phyloP scores from a whole-genome alignment of 2,329 filamentous ascomycete species.

The Monosporascus sp. region DNA sequence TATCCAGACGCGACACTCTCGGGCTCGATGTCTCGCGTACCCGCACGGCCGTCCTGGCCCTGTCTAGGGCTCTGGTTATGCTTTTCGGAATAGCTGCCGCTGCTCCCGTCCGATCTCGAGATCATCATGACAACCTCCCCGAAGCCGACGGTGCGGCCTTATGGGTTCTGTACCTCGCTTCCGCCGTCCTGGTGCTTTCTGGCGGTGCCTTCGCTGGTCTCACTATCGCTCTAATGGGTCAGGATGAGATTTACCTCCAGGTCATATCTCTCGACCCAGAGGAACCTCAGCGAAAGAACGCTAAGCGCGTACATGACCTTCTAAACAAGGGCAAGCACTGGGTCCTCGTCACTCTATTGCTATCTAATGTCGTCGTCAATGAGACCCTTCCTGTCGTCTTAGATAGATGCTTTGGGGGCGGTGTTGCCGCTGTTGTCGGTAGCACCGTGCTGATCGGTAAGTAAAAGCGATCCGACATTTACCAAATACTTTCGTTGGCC shows the following conservation, averaged over 20 bases:
- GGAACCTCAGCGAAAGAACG: conserved; percentile 81
- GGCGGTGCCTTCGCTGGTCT: conserved; percentile 93
- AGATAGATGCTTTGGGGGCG: conserved; percentile 87
- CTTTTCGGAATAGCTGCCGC: conserved; percentile 35
- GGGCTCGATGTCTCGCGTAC: conserved; percentile 26
- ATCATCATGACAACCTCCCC: conserved; percentile 38
- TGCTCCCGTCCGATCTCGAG: conserved; percentile 35
- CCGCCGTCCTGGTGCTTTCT: conserved; percentile 73
- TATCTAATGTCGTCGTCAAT: conserved; percentile 97
- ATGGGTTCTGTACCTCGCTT: conserved; percentile 77
- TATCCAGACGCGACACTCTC: neutral
- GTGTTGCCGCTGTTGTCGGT: conserved; percentile 88
- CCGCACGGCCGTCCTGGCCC: conserved; percentile 43
- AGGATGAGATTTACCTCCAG: conserved; percentile 95
- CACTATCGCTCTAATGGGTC: conserved; percentile 72
- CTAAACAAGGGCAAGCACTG: conserved; percentile 91
- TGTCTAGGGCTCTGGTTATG: conserved; percentile 35
- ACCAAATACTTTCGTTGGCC: too few species aligned
- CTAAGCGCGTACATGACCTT: conserved; percentile 71
- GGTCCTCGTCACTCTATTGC: conserved; percentile 88
- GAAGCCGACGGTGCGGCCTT: conserved; percentile 57
- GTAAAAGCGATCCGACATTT: conserved; percentile 16
- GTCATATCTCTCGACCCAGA: conserved; percentile 83
- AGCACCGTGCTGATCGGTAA: conserved; percentile 91
- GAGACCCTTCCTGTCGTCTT: conserved; percentile 93